Evolutionary conservation across 2,329 filamentous ascomycete genomes (phyloP).

Genomic region (Akanthomyces uredinophilus): DNA sequence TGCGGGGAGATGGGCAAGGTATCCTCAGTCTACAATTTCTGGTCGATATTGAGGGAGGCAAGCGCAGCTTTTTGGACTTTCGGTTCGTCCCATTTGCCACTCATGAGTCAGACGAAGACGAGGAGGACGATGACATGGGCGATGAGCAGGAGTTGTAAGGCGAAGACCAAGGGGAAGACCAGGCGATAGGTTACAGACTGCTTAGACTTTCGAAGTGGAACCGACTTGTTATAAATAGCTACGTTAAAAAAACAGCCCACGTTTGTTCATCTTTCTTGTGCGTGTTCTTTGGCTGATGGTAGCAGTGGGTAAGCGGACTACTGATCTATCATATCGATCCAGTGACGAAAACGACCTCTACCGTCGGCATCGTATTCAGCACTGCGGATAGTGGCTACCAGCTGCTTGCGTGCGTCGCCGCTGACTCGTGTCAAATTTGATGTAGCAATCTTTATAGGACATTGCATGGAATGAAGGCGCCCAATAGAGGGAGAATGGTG

Average conservation of each 20-base stretch:
- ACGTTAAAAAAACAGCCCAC: neutral
- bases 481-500: neutral
- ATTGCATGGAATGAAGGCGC: neutral
- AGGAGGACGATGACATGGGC: slow-evolving; percentile 21
- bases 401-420: neutral
- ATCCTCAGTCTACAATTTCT: slow-evolving; percentile 95
- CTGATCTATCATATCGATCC: neutral
- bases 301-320: too few species aligned
- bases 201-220: neutral
- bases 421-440: neutral
- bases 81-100: slow-evolving; percentile 69
- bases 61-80: slow-evolving; percentile 74
- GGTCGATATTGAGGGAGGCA: slow-evolving; percentile 73
- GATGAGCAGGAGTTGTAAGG: slow-evolving; percentile 4
- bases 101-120: slow-evolving; percentile 49
- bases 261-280: neutral
- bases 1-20: slow-evolving; percentile 81
- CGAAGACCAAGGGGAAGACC: neutral
- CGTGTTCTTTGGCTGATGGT: neutral
- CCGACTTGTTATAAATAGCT: neutral
- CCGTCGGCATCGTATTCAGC: neutral
- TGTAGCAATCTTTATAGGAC: neutral
- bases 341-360: neutral
- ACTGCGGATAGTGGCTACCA: neutral
- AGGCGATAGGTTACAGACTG: too few species aligned